Evolutionary conservation across 1,284 basidiomycete genomes (phyloP), one percentile per base, ranked within the genome.

Genomic region (Macrocybe sp.): DNA sequence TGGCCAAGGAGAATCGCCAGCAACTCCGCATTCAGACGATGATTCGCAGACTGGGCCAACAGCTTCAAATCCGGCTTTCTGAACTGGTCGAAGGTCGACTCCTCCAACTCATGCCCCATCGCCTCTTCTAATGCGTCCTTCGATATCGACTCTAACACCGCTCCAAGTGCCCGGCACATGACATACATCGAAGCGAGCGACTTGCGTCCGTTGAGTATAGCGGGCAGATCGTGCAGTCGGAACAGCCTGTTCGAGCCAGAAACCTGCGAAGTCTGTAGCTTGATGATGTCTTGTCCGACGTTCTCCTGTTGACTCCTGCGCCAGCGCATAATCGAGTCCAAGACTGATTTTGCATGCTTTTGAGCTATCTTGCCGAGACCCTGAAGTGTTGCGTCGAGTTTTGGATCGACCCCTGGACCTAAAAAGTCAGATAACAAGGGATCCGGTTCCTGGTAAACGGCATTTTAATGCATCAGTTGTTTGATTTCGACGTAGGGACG

Each of bases 241-340:
- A 69, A 57, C 22, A 63, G 60, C 31, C 74, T 73, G 37, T 62
- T 62, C 6, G 66, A 62, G 2, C 61, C 57, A 1, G 73, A 66
- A 2, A 75, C 72, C 46, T 74, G 74, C n/a, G 68, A 60, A 50
- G 71, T 64, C 52, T 84, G 79, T 22, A 71, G 59, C 22, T 71
- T 68, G 39, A 80, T 67, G 39, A 83, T 64, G 36, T 82, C 79
- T 2, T 73, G 67, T 8, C 73, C 67, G 16, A 87, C 79, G 12
- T 74, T 77, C 50, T 89, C 88, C 37, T 76, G 78, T 60, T 94
- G 89, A 37, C 76, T 81, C 47, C 83, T 76, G 50, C 90, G 78
- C 95, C 95, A 98, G 14, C 87, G 82, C 73, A 88, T 85, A 45
- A 97, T 79, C 4, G 91, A 86, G 52, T 94, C 90, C 32, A 96